These are phyloP conservation scores for Fusarium annulatum DNA, from an alignment of 2,329 filamentous ascomycete species.

Conservation along the genomic window DNA sequence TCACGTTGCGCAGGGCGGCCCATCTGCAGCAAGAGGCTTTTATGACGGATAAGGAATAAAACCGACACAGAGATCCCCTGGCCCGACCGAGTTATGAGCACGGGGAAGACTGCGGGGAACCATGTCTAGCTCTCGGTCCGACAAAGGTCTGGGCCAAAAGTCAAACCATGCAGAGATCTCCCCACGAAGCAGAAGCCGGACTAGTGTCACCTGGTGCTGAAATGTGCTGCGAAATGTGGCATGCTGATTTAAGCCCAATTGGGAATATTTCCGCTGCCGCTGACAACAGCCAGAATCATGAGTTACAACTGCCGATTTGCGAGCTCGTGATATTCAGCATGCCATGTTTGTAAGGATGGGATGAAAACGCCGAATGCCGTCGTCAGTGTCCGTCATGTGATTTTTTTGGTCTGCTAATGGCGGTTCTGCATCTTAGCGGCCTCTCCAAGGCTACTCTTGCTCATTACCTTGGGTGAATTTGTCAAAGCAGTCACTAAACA, in stretches of 20 bases:
- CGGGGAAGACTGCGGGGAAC: neutral
- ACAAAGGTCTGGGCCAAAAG: neutral
- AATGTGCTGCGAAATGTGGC: neutral
- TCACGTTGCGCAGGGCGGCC: too few species aligned
- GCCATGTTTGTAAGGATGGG: neutral
- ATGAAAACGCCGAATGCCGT: neutral
- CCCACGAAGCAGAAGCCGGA: neutral
- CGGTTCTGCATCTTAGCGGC: neutral
- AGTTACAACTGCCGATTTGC: neutral
- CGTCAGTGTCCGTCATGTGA: neutral
- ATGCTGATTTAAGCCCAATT: neutral
- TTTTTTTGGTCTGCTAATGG: neutral
- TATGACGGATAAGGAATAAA: neutral
- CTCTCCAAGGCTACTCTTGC: neutral
- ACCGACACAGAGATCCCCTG: neutral
- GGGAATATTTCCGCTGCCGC: neutral
- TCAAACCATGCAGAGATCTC: too few species aligned
- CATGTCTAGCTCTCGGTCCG: neutral
- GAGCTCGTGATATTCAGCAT: neutral
- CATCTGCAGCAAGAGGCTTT: neutral
- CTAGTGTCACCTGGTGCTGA: neutral
- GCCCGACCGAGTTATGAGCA: neutral
- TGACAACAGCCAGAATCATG: neutral
- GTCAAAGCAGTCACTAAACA: neutral
- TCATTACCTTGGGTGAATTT: neutral